These are phyloP conservation scores for Cafeteria roenbergensis DNA, from an alignment of 108 stramenopile species.

Conservation along the genomic window DNA sequence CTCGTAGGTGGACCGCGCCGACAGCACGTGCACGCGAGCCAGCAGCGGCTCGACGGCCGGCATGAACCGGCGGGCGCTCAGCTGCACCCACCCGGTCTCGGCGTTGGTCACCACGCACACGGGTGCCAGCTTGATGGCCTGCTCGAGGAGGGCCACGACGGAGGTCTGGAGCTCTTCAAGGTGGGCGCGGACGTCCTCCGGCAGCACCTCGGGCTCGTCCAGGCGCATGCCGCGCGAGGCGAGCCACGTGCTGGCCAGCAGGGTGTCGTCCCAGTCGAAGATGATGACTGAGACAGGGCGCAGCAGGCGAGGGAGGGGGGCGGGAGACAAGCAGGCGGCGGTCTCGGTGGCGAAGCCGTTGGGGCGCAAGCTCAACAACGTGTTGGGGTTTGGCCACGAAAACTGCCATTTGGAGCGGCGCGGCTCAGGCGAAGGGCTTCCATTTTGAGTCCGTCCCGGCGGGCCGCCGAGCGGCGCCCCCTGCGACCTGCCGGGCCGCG, in stretches of 20 bases:
- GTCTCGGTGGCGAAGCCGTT: no score
- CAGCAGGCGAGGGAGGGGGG: no score
- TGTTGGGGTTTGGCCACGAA: no score
- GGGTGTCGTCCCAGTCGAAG: slow-evolving; percentile 24
- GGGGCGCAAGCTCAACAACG: no score
- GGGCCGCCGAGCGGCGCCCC: no score
- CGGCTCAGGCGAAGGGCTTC: no score
- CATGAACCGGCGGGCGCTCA: slow-evolving; percentile 6
- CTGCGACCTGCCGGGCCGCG: no score
- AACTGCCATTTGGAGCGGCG: no score
- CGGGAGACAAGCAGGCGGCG: no score
- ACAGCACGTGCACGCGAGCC: slow-evolving; percentile 8
- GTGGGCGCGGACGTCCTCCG: slow-evolving; percentile 52
- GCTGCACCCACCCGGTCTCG: slow-evolving; percentile 17
- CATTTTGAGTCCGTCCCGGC: no score
- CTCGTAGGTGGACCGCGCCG: slow-evolving; percentile 16
- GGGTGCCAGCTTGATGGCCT: background rate
- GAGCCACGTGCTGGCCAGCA: slow-evolving; percentile 17
- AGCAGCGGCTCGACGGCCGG: slow-evolving; percentile 5
- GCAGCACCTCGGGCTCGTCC: slow-evolving; percentile 1
- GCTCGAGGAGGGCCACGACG: background rate
- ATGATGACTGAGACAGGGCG: slow-evolving; percentile 12
- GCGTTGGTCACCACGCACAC: slow-evolving; percentile 18
- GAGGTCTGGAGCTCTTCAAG: slow-evolving; percentile 65
- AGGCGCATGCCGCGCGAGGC: slow-evolving; percentile 15